These are phyloP conservation scores for Saturnispora mendoncae DNA, from an alignment of 805 yeast genomes.

Conservation along the genomic window DNA sequence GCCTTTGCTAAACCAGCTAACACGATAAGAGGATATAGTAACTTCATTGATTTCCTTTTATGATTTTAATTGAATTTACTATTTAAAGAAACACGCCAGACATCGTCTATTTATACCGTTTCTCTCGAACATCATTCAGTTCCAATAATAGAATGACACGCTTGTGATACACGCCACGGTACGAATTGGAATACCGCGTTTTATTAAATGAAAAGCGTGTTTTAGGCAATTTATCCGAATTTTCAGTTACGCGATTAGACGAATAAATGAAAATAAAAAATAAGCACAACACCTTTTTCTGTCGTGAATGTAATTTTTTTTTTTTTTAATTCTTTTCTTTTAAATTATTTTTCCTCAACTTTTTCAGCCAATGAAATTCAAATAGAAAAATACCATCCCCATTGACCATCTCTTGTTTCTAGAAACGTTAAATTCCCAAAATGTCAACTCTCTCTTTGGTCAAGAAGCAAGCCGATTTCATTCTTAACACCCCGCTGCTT, in stretches of 20 bases:
- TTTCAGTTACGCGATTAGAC: too few relatives aligned
- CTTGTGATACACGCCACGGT: not conserved
- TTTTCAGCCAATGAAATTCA: not conserved
- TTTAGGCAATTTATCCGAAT: too few relatives aligned
- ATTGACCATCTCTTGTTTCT: too few relatives aligned
- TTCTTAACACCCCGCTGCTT: slow-evolving; percentile 71
- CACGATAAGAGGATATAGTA: not conserved
- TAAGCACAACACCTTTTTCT: not conserved
- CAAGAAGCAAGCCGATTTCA: slow-evolving; percentile 67
- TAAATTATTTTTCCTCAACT: too few relatives aligned
- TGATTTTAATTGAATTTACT: not conserved
- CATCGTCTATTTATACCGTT: too few relatives aligned
- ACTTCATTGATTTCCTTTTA: not conserved
- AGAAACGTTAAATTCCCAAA: too few relatives aligned
- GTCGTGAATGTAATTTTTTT: not conserved
- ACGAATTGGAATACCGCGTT: not conserved
- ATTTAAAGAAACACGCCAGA: too few relatives aligned
- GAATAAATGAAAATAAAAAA: too few relatives aligned
- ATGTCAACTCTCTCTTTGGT: slow-evolving; percentile 59
- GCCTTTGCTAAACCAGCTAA: not conserved
- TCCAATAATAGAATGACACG: too few relatives aligned
- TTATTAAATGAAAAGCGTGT: too few relatives aligned
- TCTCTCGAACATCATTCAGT: too few relatives aligned
- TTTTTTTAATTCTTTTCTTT: too few relatives aligned
- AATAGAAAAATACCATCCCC: not conserved